phyloP scores from a whole-genome alignment of 495 filamentous ascomycete genomes.

The Aspergillus incahuasiensis region DNA sequence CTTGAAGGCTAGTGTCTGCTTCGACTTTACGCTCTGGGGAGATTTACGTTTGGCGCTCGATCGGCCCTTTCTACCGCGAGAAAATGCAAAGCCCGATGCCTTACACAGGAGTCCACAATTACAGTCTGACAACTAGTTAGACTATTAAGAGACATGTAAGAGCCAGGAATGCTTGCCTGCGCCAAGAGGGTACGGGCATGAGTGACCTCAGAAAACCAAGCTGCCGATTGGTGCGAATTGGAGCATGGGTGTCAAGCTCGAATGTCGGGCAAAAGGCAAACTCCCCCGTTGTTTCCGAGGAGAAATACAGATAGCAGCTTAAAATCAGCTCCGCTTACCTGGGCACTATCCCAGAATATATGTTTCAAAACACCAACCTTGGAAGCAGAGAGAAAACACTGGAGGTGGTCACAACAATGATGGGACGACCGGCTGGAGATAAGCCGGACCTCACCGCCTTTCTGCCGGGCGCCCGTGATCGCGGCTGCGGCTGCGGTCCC shows the following conservation, averaged over 20 bases:
- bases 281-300: not conserved
- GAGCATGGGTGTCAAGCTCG: not conserved
- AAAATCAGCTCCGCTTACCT: not conserved
- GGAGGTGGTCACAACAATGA: not conserved
- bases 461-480: not conserved
- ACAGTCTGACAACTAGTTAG: not conserved
- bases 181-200: not conserved
- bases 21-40: too few species aligned
- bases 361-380: not conserved
- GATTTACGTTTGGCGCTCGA: too few species aligned
- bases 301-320: not conserved
- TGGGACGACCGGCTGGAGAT: not conserved
- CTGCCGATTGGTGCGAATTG: not conserved
- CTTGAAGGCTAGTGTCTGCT: too few species aligned
- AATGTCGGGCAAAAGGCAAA: not conserved
- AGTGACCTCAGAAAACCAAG: not conserved
- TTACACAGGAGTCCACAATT: not conserved
- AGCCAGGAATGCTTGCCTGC: not conserved
- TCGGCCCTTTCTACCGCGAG: not conserved
- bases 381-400: not conserved
- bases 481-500: not conserved
- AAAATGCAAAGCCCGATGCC: not conserved
- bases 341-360: not conserved
- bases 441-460: constrained; percentile 11
- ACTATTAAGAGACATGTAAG: not conserved